Percentiles rank a stretch among this genome's conserved stretches.
Conservation (phyloP, 2,329 filamentous ascomycete genomes). For the Coniochaeta prunicola region DNA sequence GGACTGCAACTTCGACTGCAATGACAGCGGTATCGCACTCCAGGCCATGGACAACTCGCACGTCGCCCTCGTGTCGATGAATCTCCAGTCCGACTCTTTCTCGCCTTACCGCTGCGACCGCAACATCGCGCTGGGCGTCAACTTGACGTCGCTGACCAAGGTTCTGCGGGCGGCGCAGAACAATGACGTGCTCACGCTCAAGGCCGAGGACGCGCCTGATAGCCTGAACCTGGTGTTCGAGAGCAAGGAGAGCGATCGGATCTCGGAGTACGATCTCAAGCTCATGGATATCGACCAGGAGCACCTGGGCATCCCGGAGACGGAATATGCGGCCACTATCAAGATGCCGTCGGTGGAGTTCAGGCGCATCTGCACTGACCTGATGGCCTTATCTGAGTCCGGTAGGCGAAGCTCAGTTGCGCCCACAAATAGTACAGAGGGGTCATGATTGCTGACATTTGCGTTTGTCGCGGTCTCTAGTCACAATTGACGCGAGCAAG, state of each 20-base stretch:
- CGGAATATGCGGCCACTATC: constrained; percentile 93
- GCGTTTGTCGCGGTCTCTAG: constrained; percentile 35
- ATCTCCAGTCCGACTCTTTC: constrained; percentile 93
- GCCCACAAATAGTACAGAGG: neutral
- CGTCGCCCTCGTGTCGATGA: constrained; percentile 97
- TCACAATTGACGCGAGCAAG: constrained; percentile 92
- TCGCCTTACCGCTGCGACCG: constrained; percentile 95
- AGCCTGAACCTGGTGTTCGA: constrained; percentile 95
- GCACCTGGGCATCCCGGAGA: constrained; percentile 96
- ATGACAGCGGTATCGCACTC: constrained; percentile 95
- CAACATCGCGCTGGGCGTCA: constrained; percentile 96
- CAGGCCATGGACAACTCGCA: constrained; percentile 99
- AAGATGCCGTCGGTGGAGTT: constrained; percentile 86
- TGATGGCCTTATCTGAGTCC: constrained; percentile 89
- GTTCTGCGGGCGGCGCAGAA: constrained; percentile 90
- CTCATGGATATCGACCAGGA: constrained; percentile 99
- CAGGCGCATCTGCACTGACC: constrained; percentile 87
- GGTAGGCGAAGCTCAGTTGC: constrained; percentile 49
- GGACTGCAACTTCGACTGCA: constrained; percentile 99
- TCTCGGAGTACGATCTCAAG: constrained; percentile 99
- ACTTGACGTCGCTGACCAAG: constrained; percentile 93
- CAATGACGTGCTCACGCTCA: constrained; percentile 91
- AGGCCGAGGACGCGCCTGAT: constrained; percentile 95
- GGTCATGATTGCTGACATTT: neutral
- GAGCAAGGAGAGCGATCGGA: constrained; percentile 76